Conservation (phyloP, 192 early-diverging fungal species). For the Spizellomyces punctatus region DNA sequence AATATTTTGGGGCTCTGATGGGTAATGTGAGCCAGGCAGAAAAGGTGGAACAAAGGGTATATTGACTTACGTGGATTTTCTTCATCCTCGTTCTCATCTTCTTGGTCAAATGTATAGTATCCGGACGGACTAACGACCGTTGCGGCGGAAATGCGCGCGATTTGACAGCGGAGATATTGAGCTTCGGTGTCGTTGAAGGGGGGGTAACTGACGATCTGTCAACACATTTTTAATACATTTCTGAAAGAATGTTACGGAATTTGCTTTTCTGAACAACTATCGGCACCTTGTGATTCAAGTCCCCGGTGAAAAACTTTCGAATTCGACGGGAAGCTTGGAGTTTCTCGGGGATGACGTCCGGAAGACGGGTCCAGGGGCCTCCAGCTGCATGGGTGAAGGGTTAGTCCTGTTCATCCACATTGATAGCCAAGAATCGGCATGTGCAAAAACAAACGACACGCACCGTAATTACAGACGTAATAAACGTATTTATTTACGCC, state of each 20-base stretch:
- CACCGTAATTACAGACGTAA: conserved; percentile 56
- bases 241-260: background rate
- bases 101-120: conserved; percentile 65
- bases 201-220: conserved; percentile 57
- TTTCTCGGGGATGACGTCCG: conserved; percentile 62
- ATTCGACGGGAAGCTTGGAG: conserved; percentile 53
- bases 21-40: background rate
- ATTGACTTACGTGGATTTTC: conserved; percentile 22
- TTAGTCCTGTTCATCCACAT: background rate
- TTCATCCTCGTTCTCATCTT: conserved; percentile 54
- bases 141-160: conserved; percentile 58
- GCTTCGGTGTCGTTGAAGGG: conserved; percentile 59
- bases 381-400: conserved; percentile 35
- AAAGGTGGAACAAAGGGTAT: background rate
- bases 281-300: conserved; percentile 50
- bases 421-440: background rate
- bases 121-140: conserved; percentile 60
- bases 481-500: conserved; percentile 67
- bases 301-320: conserved; percentile 59
- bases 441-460: conserved; percentile 12
- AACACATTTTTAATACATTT: background rate
- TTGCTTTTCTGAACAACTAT: conserved; percentile 1
- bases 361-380: conserved; percentile 54
- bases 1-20: conserved; percentile 45
- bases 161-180: conserved; percentile 64